Evolutionary conservation across 345 rosid genomes (phyloP), one percentile per base, ranked within the genome.

Genomic region (Psidium friedrichsthalianum): DNA sequence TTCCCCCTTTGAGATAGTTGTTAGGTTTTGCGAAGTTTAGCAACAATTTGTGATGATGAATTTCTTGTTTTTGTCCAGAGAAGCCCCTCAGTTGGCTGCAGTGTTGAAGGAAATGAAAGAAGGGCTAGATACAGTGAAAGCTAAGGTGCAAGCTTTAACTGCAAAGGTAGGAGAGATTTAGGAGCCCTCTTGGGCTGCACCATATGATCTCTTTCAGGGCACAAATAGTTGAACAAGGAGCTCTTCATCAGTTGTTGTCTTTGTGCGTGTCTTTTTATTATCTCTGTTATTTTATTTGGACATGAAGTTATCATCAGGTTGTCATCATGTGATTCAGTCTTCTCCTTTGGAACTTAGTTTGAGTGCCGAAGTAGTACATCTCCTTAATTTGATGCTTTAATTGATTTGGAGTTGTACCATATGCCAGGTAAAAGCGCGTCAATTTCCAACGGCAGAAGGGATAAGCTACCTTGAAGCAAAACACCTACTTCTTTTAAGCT

Each of bases 381-480:
- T 36, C 80, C 80, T 53, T 86, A 21, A 16, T 51, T 40, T 49
- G 52, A 29, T 44, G 69, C 9, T 53, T 12, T 47, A 18, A 55
- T 85, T 55, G 36, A 82, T 57, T 51, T 40, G 44, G 44, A 27
- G 54, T 20, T 22, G 29, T 15, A 5, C 13, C 40, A 40, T 42
- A 29, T 83, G 32, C 57, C 90, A 97, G 98, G 98, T 96, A 83
- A 97, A 94, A 92, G 94, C 91, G 78, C 87, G 89, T 91, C 90
- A 88, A 83, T 92, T 86, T 84, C 95, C 93, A 4, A 96, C 99
- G 32, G 92, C 89, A 0, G 98, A 94, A 87, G 99, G 99, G 82
- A 93, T 96, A 82, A 96, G 97, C 92, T 97, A 94, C 90, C 96
- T 96, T 24, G 99, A 97, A 85, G 93, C 95, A 5, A 97, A 97